Evolutionary conservation across 768 basidiomycete genomes (phyloP).

Genomic region (Hemileccinum impolitum): DNA sequence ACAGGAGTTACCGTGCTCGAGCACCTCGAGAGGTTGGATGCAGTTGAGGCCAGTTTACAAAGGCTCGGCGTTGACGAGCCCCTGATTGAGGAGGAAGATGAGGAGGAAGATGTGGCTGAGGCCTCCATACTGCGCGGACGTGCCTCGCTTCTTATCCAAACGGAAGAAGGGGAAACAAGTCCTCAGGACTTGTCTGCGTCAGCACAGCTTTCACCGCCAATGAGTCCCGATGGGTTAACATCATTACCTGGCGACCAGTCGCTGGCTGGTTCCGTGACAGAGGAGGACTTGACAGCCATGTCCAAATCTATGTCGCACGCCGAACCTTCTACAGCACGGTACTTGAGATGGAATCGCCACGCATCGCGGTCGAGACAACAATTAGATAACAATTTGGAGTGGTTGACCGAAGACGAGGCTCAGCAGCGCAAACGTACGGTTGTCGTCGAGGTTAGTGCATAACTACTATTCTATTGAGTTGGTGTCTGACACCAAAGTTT

Average conservation of each 20-base stretch:
- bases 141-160: constrained; percentile 27
- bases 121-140: constrained; percentile 27
- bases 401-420: constrained; percentile 40
- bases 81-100: constrained; percentile 47
- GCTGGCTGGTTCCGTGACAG: constrained; percentile 53
- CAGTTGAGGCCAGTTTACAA: constrained; percentile 75
- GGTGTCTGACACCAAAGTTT: constrained; percentile 1
- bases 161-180: constrained; percentile 21
- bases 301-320: constrained; percentile 76
- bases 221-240: constrained; percentile 48
- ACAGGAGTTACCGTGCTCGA: constrained; percentile 84
- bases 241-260: constrained; percentile 57
- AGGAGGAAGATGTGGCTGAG: constrained; percentile 64
- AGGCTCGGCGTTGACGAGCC: constrained; percentile 62
- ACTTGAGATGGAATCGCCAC: constrained; percentile 36
- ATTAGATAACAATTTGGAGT: constrained; percentile 38
- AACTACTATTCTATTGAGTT: background rate
- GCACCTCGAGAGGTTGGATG: constrained; percentile 81
- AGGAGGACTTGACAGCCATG: constrained; percentile 70
- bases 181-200: constrained; percentile 32
- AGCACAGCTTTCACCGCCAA: constrained; percentile 51
- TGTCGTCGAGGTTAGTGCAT: constrained; percentile 62
- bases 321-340: constrained; percentile 44
- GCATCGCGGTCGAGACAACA: constrained; percentile 24
- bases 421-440: constrained; percentile 54